A percentile compares a stretch with the other conserved stretches of the same genome.
Conservation (phyloP, 73 alveolate species). For the Paramecium primaurelia region DNA sequence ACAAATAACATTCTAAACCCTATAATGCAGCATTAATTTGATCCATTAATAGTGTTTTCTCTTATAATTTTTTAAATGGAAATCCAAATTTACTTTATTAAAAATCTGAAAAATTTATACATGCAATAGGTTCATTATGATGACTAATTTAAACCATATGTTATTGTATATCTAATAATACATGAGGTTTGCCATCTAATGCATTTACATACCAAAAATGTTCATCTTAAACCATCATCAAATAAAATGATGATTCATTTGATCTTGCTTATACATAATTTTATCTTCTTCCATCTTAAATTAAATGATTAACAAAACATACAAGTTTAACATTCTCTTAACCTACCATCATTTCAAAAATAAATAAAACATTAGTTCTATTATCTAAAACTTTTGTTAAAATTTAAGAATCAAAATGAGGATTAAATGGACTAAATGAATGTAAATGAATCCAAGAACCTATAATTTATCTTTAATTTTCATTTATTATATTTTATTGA, state of each 20-base stretch:
- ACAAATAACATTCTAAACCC: not conserved
- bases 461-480: not conserved
- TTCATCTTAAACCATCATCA: not conserved
- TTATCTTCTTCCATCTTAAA: not conserved
- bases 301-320: not conserved
- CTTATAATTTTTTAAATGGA: not conserved
- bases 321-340: not conserved
- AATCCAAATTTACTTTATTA: not conserved
- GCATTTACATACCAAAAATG: not conserved
- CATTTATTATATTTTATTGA: not conserved
- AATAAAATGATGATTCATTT: not conserved
- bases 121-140: not conserved
- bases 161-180: not conserved
- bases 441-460: slow-evolving; percentile 14
- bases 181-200: not conserved
- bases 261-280: not conserved
- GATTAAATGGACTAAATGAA: not conserved
- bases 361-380: not conserved
- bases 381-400: not conserved
- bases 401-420: not conserved
- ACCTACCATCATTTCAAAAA: slow-evolving; percentile 42
- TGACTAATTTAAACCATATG: not conserved
- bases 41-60: not conserved
- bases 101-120: not conserved
- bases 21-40: not conserved